Evolutionary conservation across 2,329 filamentous ascomycete species (phyloP).

Genomic region (Colletotrichum brevisporum): DNA sequence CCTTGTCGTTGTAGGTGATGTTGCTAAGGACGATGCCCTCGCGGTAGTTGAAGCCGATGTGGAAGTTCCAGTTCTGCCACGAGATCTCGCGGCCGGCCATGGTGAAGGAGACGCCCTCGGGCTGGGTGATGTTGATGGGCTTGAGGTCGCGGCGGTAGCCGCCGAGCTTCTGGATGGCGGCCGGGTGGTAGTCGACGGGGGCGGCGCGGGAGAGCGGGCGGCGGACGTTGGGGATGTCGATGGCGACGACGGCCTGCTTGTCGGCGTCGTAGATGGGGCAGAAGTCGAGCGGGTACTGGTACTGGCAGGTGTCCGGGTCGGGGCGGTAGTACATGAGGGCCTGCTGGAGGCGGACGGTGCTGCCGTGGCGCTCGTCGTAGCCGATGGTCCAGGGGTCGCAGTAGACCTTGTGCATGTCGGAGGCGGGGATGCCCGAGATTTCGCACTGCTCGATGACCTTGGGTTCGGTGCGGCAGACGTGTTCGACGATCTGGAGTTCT

Average conservation of each 20-base stretch:
- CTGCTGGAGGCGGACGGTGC: conserved; percentile 84
- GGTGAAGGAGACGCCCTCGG: conserved; percentile 89
- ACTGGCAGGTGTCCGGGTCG: conserved; percentile 87
- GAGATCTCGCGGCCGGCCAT: conserved; percentile 80
- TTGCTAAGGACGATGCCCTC: conserved; percentile 93
- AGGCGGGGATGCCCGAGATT: conserved; percentile 82
- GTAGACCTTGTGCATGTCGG: conserved; percentile 96
- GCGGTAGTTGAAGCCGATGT: conserved; percentile 94
- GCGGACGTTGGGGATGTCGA: conserved; percentile 85
- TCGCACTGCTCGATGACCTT: conserved; percentile 93
- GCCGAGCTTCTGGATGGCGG: conserved; percentile 78
- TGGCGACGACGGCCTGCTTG: conserved; percentile 83
- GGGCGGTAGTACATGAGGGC: conserved; percentile 97
- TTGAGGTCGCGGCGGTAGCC: conserved; percentile 86
- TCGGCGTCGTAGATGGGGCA: conserved; percentile 91
- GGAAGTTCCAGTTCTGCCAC: conserved; percentile 96
- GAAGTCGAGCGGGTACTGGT: conserved; percentile 92
- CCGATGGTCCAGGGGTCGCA: conserved; percentile 98
- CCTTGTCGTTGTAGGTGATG: conserved; percentile 90
- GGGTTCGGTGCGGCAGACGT: conserved; percentile 80
- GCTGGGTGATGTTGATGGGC: conserved; percentile 89
- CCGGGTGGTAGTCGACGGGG: conserved; percentile 85
- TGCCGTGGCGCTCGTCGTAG: conserved; percentile 92
- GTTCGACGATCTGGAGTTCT: conserved; percentile 86
- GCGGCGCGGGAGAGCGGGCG: conserved; percentile 79